These are phyloP conservation scores for Neonectria neomacrospora DNA, from an alignment of 2,329 filamentous ascomycete species.

Conservation along the genomic window DNA sequence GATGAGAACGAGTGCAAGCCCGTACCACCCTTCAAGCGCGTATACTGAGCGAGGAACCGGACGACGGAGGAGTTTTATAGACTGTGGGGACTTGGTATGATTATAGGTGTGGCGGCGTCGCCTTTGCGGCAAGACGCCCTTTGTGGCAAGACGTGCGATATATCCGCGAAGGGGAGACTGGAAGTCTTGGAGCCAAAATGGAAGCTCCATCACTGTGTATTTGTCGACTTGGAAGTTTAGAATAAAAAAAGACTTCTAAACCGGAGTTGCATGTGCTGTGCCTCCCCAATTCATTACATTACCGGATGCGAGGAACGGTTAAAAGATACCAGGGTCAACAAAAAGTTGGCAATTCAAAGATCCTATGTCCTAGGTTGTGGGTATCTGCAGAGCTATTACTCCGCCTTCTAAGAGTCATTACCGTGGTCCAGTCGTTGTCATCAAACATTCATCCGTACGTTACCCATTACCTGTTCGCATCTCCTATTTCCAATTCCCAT, in stretches of 20 bases:
- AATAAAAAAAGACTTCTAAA: slow-evolving; percentile 19
- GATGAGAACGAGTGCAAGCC: slow-evolving; percentile 97
- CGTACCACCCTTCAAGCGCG: slow-evolving; percentile 95
- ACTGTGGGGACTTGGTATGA: slow-evolving; percentile 43
- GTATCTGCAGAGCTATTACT: not conserved
- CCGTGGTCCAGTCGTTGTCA: not conserved
- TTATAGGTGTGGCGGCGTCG: slow-evolving; percentile 42
- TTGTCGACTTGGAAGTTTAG: slow-evolving; percentile 27
- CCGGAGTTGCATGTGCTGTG: not conserved
- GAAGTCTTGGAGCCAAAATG: slow-evolving; percentile 18
- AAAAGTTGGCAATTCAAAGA: not conserved
- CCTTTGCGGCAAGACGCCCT: slow-evolving; percentile 44
- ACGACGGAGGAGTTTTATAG: slow-evolving; percentile 39
- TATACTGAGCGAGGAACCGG: slow-evolving; percentile 69
- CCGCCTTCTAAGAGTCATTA: not conserved
- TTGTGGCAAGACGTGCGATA: slow-evolving; percentile 45
- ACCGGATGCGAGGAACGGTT: not conserved
- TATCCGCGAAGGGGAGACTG: slow-evolving; percentile 36
- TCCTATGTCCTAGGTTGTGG: not conserved
- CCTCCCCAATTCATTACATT: not conserved
- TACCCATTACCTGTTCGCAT: not conserved
- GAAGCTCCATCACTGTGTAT: slow-evolving; percentile 22
- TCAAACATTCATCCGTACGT: not conserved
- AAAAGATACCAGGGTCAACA: not conserved
- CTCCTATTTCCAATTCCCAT: not conserved